Percentiles rank a stretch among this genome's conserved stretches.
phyloP scores from a whole-genome alignment of 2,329 filamentous ascomycete genomes.

The Alternaria sp. region DNA sequence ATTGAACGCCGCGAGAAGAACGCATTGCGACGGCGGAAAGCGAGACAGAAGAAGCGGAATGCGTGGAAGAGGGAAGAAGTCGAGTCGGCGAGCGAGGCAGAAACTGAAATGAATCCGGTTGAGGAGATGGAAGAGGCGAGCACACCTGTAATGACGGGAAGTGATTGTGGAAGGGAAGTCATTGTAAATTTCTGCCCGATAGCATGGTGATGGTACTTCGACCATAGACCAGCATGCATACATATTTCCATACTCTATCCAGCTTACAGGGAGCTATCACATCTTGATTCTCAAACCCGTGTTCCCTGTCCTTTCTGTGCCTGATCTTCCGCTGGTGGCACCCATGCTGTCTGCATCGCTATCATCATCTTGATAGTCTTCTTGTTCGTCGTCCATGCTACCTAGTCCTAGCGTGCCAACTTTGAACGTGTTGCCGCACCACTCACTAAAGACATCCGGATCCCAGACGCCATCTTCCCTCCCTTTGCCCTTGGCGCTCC shows the following conservation, averaged over 20 bases:
- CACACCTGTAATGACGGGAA: background rate
- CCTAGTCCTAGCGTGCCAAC: conserved; percentile 55
- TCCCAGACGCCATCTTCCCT: conserved; percentile 70
- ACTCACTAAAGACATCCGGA: conserved; percentile 68
- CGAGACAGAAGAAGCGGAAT: background rate
- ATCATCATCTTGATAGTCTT: conserved; percentile 15
- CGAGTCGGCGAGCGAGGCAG: background rate
- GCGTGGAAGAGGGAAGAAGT: background rate
- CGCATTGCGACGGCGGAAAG: background rate
- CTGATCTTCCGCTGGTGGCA: conserved; percentile 31
- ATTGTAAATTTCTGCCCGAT: background rate
- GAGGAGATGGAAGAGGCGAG: background rate
- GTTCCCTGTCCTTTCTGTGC: conserved; percentile 37
- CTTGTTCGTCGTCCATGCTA: conserved; percentile 22
- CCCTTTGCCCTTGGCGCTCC: conserved; percentile 54
- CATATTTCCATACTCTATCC: background rate
- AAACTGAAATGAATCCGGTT: background rate
- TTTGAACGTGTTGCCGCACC: conserved; percentile 65
- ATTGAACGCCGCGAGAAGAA: conserved; percentile 5
- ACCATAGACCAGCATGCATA: background rate
- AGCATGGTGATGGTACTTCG: background rate
- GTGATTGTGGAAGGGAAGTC: background rate
- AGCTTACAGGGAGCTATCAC: conserved; percentile 10
- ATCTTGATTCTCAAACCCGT: conserved; percentile 41
- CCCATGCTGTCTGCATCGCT: conserved; percentile 36